Conservation (phyloP, 202 grass and related monocot genomes). For the Eragrostis tef region DNA sequence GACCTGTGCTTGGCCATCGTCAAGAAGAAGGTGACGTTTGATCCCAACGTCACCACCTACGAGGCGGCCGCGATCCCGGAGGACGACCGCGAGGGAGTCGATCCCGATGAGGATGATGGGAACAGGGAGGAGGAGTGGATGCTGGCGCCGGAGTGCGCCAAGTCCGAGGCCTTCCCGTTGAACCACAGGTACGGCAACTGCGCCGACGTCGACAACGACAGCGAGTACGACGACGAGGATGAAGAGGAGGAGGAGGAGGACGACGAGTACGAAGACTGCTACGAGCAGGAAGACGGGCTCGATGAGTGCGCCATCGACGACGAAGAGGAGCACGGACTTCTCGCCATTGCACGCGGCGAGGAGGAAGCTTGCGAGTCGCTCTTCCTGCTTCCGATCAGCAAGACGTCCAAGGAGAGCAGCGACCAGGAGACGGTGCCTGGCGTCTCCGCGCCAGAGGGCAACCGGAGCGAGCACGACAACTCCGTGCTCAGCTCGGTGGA, state of each 20-base stretch:
- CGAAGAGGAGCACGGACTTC: conserved; percentile 55
- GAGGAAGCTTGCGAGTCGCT: conserved; percentile 87
- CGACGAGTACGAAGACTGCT: conserved; percentile 54
- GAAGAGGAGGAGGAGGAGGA: conserved; percentile 54
- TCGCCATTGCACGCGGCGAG: conserved; percentile 63
- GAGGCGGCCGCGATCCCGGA: conserved; percentile 54
- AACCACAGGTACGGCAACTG: conserved; percentile 91
- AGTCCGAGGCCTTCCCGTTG: conserved; percentile 61
- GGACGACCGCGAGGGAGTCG: conserved; percentile 43
- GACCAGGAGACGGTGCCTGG: neutral
- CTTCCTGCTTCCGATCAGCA: conserved; percentile 69
- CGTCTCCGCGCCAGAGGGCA: conserved; percentile 35
- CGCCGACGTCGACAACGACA: conserved; percentile 53
- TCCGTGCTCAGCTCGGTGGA: conserved; percentile 70
- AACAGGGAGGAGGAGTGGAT: conserved; percentile 43
- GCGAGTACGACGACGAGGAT: conserved; percentile 61
- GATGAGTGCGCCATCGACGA: conserved; percentile 57
- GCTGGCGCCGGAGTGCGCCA: conserved; percentile 42
- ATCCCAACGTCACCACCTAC: conserved; percentile 81
- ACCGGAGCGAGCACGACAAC: conserved; percentile 49
- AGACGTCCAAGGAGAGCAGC: conserved; percentile 46
- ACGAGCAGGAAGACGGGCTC: conserved; percentile 51
- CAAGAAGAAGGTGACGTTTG: conserved; percentile 98
- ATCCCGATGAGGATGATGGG: conserved; percentile 23
- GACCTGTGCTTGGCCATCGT: conserved; percentile 54